phyloP scores from a whole-genome alignment of 1,284 basidiomycete genomes.

The Sparassis latifolia region DNA sequence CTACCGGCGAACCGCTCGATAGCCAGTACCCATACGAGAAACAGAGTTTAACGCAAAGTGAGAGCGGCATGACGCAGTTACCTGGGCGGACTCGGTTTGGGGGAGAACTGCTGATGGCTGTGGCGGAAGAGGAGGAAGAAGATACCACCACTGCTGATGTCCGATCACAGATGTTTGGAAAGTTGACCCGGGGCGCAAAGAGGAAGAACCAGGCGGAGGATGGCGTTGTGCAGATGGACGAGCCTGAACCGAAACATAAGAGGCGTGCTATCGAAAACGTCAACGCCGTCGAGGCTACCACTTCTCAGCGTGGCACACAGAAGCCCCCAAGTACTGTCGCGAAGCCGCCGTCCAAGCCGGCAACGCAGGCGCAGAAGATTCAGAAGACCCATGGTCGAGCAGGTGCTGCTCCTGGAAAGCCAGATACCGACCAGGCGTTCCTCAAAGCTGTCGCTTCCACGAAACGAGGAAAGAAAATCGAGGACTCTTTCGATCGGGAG shows the following conservation, averaged over 20 bases:
- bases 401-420: constrained; percentile 41
- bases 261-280: constrained; percentile 33
- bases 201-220: constrained; percentile 20
- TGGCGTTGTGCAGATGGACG: constrained; percentile 34
- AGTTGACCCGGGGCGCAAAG: constrained; percentile 27
- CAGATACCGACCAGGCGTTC: constrained; percentile 63
- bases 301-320: background rate
- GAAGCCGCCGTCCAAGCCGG: constrained; percentile 8
- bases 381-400: constrained; percentile 13
- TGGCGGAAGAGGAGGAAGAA: constrained; percentile 16
- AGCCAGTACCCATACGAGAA: constrained; percentile 15
- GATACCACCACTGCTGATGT: constrained; percentile 6
- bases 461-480: constrained; percentile 60
- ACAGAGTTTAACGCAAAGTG: constrained; percentile 34
- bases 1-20: background rate
- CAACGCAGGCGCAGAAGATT: constrained; percentile 6
- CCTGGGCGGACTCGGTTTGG: background rate
- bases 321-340: background rate
- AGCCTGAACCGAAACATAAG: constrained; percentile 26
- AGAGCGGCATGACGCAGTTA: constrained; percentile 9
- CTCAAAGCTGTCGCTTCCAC: constrained; percentile 69
- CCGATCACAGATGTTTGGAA: background rate
- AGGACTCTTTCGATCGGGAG: constrained; percentile 77
- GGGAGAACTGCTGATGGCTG: constrained; percentile 2
- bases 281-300: constrained; percentile 20